phyloP scores from a whole-genome alignment of 2,329 filamentous ascomycete species.

The Aureobasidium mangrovei region DNA sequence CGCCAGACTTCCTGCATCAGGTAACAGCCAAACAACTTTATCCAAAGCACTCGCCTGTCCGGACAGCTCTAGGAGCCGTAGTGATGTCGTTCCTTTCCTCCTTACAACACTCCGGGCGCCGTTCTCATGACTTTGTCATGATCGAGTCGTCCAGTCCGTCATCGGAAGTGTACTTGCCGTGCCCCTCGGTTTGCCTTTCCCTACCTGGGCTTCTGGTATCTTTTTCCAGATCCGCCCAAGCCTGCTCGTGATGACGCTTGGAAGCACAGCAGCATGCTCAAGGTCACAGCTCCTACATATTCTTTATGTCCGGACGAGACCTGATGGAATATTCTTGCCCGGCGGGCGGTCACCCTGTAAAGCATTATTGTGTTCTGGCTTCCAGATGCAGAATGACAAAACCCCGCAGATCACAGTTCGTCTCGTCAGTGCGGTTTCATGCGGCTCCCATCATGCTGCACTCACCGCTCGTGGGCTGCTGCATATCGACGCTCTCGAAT shows the following conservation, averaged over 20 bases:
- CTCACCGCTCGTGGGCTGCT: slow-evolving; percentile 9
- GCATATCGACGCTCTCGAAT: not conserved
- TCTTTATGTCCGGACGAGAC: not conserved
- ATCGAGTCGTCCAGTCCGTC: too few species aligned
- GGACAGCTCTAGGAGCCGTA: not conserved
- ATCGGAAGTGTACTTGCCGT: too few species aligned
- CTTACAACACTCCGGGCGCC: not conserved
- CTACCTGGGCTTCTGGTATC: too few species aligned
- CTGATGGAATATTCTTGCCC: not conserved
- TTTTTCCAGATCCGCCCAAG: too few species aligned
- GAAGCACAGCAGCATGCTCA: too few species aligned
- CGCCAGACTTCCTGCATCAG: slow-evolving; percentile 8
- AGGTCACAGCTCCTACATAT: not conserved
- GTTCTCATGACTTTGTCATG: too few species aligned
- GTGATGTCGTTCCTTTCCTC: not conserved
- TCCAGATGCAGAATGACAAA: slow-evolving; percentile 8
- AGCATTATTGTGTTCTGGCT: not conserved
- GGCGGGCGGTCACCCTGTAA: not conserved
- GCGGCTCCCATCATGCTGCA: slow-evolving; percentile 1
- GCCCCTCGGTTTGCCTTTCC: too few species aligned
- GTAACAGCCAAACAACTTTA: not conserved
- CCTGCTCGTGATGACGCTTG: too few species aligned
- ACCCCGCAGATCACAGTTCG: slow-evolving; percentile 11
- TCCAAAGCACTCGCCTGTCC: not conserved
- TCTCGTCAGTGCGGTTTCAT: not conserved